Conservation (phyloP, 2,329 filamentous ascomycete species). For the Alternaria atra region DNA sequence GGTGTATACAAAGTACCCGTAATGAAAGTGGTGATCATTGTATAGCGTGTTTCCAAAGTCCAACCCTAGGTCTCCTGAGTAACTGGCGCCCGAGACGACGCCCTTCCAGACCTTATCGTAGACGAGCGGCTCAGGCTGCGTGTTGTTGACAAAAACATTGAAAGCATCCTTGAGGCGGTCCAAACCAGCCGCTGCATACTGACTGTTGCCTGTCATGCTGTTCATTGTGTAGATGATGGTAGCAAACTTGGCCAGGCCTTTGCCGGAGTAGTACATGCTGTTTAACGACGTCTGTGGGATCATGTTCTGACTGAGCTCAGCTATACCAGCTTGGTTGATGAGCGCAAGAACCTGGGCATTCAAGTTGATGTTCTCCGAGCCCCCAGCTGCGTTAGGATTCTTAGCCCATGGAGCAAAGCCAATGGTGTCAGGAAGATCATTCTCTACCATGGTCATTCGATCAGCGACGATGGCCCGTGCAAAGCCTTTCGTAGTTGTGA, state of each 20-base stretch:
- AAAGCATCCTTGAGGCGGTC: constrained; percentile 61
- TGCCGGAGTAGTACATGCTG: constrained; percentile 93
- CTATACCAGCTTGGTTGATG: constrained; percentile 69
- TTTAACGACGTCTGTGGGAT: constrained; percentile 75
- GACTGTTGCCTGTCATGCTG: constrained; percentile 68
- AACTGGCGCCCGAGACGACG: constrained; percentile 77
- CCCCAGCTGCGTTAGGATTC: constrained; percentile 47
- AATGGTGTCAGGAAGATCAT: constrained; percentile 73
- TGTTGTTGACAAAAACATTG: constrained; percentile 59
- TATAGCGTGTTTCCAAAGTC: constrained; percentile 95
- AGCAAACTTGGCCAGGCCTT: constrained; percentile 57
- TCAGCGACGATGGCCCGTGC: constrained; percentile 69
- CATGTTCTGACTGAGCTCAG: constrained; percentile 82
- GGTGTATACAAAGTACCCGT: constrained; percentile 88
- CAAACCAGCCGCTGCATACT: constrained; percentile 62
- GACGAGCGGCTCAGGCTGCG: constrained; percentile 61
- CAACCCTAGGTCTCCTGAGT: constrained; percentile 58
- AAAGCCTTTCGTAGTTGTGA: constrained; percentile 88
- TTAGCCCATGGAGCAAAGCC: constrained; percentile 83
- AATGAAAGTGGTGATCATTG: constrained; percentile 74
- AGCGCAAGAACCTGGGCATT: constrained; percentile 62
- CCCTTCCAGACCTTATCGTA: constrained; percentile 78
- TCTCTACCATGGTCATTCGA: constrained; percentile 74
- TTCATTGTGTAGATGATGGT: constrained; percentile 57
- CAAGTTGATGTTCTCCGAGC: constrained; percentile 49